These are phyloP conservation scores for Fusarium agapanthi DNA, from an alignment of 2,329 filamentous ascomycete species.

Conservation along the genomic window DNA sequence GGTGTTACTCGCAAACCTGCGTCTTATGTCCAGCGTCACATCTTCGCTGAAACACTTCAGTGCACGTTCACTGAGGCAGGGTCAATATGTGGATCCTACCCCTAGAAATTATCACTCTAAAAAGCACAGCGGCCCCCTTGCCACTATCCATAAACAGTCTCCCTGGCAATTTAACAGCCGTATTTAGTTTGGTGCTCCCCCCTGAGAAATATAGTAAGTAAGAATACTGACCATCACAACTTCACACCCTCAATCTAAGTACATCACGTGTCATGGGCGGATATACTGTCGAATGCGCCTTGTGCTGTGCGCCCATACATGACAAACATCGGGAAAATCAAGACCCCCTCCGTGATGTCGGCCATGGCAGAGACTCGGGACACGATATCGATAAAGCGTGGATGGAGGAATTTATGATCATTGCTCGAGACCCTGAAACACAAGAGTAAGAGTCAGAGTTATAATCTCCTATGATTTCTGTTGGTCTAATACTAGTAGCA, in stretches of 20 bases:
- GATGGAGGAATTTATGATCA: not conserved
- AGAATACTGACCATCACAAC: not conserved
- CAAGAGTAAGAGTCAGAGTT: not conserved
- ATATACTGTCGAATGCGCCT: not conserved
- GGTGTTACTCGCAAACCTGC: not conserved
- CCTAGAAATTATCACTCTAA: not conserved
- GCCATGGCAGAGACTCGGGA: not conserved
- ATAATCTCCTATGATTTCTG: fast-evolving
- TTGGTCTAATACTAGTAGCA: not conserved
- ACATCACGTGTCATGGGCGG: not conserved
- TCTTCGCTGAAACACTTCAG: not conserved
- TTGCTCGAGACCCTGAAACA: not conserved
- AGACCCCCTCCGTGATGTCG: not conserved
- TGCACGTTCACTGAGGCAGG: not conserved
- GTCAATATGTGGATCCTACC: not conserved
- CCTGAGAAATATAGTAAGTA: not conserved
- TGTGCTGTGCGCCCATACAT: not conserved
- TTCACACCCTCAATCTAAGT: not conserved
- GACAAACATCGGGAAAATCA: not conserved
- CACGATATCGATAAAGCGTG: not conserved
- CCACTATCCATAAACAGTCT: not conserved
- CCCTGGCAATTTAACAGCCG: not conserved
- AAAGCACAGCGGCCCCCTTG: not conserved
- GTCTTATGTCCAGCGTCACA: not conserved
- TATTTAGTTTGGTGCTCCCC: not conserved